These are phyloP conservation scores for Mycena crocata DNA, from an alignment of 768 basidiomycete genomes.

Conservation along the genomic window DNA sequence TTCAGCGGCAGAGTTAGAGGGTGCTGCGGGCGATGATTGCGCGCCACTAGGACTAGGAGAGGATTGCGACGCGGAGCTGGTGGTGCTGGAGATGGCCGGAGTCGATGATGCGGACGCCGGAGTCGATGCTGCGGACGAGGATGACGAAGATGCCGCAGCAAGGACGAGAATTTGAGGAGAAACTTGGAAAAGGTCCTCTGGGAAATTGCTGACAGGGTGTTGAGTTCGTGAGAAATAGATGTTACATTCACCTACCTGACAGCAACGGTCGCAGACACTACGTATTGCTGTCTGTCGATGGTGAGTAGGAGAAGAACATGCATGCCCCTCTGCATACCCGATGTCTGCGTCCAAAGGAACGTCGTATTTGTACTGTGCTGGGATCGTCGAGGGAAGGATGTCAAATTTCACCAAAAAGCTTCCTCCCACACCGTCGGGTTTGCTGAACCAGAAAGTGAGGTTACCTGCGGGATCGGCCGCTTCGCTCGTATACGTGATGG, in stretches of 20 bases:
- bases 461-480: conserved; percentile 9
- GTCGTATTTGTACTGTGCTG: background rate
- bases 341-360: background rate
- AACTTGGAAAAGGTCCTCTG: background rate
- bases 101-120: background rate
- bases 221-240: background rate
- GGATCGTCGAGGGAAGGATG: background rate
- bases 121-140: background rate
- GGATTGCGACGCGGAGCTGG: background rate
- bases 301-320: background rate
- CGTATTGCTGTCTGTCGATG: conserved; percentile 2
- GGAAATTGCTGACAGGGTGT: background rate
- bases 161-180: background rate
- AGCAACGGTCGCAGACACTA: background rate
- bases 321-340: background rate
- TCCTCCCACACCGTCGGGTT: background rate
- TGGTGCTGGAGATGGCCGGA: background rate
- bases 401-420: background rate
- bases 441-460: background rate
- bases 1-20: background rate
- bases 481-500: conserved; percentile 4
- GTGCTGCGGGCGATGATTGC: background rate
- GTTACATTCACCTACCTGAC: background rate
- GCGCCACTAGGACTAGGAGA: background rate
- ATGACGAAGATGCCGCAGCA: too few species aligned